These are phyloP conservation scores for Eucalyptus grandis DNA, from an alignment of 345 rosid genomes.

Conservation along the genomic window DNA sequence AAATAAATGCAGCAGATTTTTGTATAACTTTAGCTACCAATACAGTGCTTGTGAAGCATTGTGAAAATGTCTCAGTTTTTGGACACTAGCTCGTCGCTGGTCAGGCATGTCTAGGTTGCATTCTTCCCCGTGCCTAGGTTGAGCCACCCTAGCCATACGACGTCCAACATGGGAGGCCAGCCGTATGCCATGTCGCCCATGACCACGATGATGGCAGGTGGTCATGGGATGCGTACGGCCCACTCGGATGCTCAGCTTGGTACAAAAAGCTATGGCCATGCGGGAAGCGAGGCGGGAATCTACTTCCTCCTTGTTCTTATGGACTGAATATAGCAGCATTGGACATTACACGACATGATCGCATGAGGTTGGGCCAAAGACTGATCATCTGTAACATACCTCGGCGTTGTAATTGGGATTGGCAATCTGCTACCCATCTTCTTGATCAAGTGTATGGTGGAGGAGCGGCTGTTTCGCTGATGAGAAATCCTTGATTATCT, in stretches of 20 bases:
- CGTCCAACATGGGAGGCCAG: not conserved
- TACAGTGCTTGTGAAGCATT: not conserved
- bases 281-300: not conserved
- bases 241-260: not conserved
- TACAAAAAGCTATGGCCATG: not conserved
- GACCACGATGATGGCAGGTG: not conserved
- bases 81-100: not conserved
- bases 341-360: not conserved
- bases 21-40: not conserved
- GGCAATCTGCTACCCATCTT: not conserved
- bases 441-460: not conserved
- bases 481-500: not conserved
- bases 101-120: not conserved
- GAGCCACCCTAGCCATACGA: not conserved
- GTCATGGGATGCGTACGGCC: not conserved
- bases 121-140: not conserved
- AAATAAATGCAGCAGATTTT: not conserved
- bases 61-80: not conserved
- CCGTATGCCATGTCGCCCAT: not conserved
- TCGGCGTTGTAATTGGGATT: not conserved
- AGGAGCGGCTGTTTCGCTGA: not conserved
- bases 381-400: not conserved
- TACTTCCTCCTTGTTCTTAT: not conserved
- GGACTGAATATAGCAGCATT: not conserved
- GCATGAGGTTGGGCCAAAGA: not conserved